Conservation (phyloP, 2,329 filamentous ascomycete species). For the Aspergillus amoenus region DNA sequence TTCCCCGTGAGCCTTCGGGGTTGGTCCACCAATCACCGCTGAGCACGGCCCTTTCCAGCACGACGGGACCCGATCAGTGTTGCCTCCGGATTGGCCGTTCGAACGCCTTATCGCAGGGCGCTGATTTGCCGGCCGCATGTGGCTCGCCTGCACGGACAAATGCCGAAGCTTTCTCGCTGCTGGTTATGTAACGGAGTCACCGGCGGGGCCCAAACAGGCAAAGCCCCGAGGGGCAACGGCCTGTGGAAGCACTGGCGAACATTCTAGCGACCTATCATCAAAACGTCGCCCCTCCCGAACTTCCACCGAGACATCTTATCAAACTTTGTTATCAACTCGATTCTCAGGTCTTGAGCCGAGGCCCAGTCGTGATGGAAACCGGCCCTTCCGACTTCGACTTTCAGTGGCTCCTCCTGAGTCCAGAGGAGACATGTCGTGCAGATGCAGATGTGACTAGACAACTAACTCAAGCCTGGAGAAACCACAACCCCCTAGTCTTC, state of each 20-base stretch:
- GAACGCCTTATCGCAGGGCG: conserved; percentile 17
- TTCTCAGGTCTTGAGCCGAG: neutral
- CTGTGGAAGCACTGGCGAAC: conserved; percentile 10
- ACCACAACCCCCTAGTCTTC: neutral
- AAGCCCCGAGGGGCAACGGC: neutral
- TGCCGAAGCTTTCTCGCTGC: conserved; percentile 15
- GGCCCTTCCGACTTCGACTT: neutral
- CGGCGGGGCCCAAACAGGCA: neutral
- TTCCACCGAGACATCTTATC: conserved; percentile 1
- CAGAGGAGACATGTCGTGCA: neutral
- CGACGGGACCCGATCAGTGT: conserved; percentile 12
- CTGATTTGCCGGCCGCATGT: conserved; percentile 7
- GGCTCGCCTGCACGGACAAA: conserved; percentile 19
- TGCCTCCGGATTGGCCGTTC: conserved; percentile 18
- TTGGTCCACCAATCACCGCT: conserved; percentile 19
- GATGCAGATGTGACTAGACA: too few species aligned
- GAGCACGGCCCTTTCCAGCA: conserved; percentile 15
- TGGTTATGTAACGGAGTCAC: conserved; percentile 7
- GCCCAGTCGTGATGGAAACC: neutral
- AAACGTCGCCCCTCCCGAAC: neutral
- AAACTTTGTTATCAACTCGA: neutral
- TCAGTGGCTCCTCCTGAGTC: neutral
- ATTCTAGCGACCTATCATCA: conserved; percentile 6
- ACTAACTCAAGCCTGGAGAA: neutral
- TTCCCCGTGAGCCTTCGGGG: neutral